Evolutionary conservation across 1,284 basidiomycete genomes (phyloP).

Genomic region (Austroboletus sp.): DNA sequence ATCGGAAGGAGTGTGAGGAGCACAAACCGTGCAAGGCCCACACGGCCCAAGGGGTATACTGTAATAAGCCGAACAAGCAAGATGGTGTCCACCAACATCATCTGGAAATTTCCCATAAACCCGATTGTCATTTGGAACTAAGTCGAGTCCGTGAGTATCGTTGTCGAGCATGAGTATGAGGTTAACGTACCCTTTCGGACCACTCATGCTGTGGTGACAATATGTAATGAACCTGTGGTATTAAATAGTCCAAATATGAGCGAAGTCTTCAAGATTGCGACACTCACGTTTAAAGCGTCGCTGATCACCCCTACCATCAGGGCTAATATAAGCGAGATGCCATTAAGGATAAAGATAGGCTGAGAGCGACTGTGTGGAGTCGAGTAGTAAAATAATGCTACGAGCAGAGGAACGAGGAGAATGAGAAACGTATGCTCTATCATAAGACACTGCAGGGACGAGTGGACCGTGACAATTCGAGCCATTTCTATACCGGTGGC

Average conservation of each 20-base stretch:
- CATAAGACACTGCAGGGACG: slow-evolving; percentile 8
- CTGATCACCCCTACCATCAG: slow-evolving; percentile 3
- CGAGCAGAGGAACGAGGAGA: slow-evolving; percentile 20
- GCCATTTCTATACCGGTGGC: not conserved
- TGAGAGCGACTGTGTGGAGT: slow-evolving; percentile 16
- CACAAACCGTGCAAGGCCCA: slow-evolving; percentile 14
- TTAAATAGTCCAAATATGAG: not conserved
- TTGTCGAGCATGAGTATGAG: not conserved
- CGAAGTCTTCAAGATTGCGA: not conserved
- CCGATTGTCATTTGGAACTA: slow-evolving; percentile 10
- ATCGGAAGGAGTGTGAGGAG: slow-evolving; percentile 15
- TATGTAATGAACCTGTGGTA: slow-evolving; percentile 13
- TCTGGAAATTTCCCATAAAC: slow-evolving; percentile 10
- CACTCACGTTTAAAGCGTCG: slow-evolving; percentile 10
- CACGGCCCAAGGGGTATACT: slow-evolving; percentile 10
- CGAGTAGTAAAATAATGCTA: slow-evolving; percentile 24
- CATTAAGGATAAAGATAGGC: slow-evolving; percentile 26
- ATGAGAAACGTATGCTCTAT: slow-evolving; percentile 17
- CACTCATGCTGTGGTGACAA: slow-evolving; percentile 7
- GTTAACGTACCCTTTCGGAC: slow-evolving; percentile 6
- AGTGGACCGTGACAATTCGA: not conserved
- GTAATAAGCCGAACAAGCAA: slow-evolving; percentile 18
- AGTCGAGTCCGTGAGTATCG: not conserved
- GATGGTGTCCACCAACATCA: slow-evolving; percentile 19
- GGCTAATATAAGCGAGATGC: slow-evolving; percentile 6